phyloP scores from a whole-genome alignment of 2,329 filamentous ascomycete species.

The Diaporthe sp. region DNA sequence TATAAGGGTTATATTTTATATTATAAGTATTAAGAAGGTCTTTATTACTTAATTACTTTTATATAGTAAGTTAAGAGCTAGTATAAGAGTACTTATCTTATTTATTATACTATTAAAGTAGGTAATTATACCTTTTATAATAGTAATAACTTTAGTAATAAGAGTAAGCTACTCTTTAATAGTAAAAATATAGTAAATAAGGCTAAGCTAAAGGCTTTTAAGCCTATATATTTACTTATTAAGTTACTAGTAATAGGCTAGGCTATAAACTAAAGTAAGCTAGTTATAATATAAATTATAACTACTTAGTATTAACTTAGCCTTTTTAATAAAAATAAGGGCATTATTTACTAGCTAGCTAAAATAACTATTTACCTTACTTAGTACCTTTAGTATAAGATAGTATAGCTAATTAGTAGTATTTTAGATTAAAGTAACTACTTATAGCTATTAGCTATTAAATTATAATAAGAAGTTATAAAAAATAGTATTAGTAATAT shows the following conservation, averaged over 20 bases:
- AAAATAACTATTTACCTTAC: neutral
- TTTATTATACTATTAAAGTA: neutral
- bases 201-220: neutral
- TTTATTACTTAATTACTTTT: neutral
- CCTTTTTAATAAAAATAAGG: neutral
- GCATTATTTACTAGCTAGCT: neutral
- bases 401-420: neutral
- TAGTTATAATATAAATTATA: neutral
- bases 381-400: neutral
- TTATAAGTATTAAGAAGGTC: neutral
- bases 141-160: neutral
- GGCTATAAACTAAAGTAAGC: neutral
- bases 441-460: neutral
- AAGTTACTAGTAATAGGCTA: neutral
- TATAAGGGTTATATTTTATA: neutral
- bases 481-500: neutral
- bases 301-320: rapidly evolving
- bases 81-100: neutral
- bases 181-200: neutral
- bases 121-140: neutral
- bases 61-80: neutral
- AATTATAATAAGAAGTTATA: neutral
- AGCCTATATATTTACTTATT: neutral
- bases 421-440: neutral
- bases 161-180: neutral